These are phyloP conservation scores for Hippophae rhamnoides DNA, from an alignment of 306 rosid species.

Conservation along the genomic window DNA sequence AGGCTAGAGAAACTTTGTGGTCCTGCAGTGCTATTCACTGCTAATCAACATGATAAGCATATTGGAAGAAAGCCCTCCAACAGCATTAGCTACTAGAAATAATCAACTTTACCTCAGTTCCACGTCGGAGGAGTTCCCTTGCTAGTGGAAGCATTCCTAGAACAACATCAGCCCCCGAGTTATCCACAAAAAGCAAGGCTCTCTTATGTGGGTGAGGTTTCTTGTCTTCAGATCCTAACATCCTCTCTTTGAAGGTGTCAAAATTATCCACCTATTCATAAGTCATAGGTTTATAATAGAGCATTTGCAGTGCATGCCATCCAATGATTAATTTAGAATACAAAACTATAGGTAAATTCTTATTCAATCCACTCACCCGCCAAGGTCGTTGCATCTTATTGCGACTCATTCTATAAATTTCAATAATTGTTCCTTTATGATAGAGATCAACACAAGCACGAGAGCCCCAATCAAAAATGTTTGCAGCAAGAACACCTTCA, in stretches of 20 bases:
- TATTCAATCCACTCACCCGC: constrained; percentile 45
- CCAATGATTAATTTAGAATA: not conserved
- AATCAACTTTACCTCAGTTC: constrained; percentile 71
- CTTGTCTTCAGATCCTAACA: constrained; percentile 54
- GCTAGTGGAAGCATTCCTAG: constrained; percentile 99
- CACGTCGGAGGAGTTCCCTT: constrained; percentile 85
- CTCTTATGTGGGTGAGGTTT: constrained; percentile 59
- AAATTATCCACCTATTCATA: constrained; percentile 80
- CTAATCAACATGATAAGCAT: too few species aligned
- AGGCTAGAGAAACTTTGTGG: too few species aligned
- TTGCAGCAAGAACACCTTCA: constrained; percentile 98
- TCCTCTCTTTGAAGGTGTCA: constrained; percentile 68
- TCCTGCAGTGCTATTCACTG: too few species aligned
- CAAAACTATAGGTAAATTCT: constrained; percentile 4
- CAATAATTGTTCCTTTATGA: constrained; percentile 95
- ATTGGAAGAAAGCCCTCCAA: not conserved
- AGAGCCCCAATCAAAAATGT: constrained; percentile 98
- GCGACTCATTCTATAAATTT: constrained; percentile 97
- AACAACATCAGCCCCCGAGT: constrained; percentile 92
- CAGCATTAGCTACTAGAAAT: constrained; percentile 4
- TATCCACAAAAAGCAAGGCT: constrained; percentile 93
- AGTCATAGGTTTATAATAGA: not conserved
- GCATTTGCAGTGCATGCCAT: not conserved
- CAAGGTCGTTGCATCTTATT: constrained; percentile 97
- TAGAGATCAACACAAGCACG: constrained; percentile 98